Conservation (phyloP, 2,329 filamentous ascomycete species). For the Huntiella moniliformis region DNA sequence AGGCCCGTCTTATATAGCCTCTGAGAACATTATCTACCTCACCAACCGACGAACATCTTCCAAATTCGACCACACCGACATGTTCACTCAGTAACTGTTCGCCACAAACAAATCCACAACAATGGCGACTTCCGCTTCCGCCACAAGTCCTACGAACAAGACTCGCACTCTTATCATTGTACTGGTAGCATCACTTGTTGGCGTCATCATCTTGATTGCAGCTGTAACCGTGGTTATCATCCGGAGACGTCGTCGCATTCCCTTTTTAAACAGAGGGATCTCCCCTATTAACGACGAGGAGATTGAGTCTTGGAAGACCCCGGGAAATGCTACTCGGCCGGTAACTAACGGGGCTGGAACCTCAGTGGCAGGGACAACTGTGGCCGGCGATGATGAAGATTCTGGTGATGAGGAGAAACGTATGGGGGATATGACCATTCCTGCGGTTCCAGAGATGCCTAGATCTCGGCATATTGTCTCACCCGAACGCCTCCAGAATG, state of each 20-base stretch:
- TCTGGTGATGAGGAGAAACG: neutral
- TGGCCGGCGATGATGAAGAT: neutral
- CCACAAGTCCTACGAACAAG: slow-evolving; percentile 11
- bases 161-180: slow-evolving; percentile 29
- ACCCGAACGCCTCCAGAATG: too few species aligned
- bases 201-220: slow-evolving; percentile 18
- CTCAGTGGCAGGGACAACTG: neutral
- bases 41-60: too few species aligned
- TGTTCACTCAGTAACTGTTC: too few species aligned
- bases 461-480: too few species aligned
- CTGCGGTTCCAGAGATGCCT: neutral
- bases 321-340: slow-evolving; percentile 14
- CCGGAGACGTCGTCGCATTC: slow-evolving; percentile 21
- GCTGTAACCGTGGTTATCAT: slow-evolving; percentile 22
- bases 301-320: slow-evolving; percentile 43
- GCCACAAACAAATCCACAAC: too few species aligned
- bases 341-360: slow-evolving; percentile 15
- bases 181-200: slow-evolving; percentile 32
- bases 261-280: slow-evolving; percentile 34
- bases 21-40: too few species aligned
- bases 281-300: slow-evolving; percentile 47
- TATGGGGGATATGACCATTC: neutral
- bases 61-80: too few species aligned
- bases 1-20: too few species aligned
- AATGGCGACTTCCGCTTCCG: neutral